These are phyloP conservation scores for Rhodotorula sp. DNA, from an alignment of 1,284 basidiomycete genomes.

Conservation along the genomic window DNA sequence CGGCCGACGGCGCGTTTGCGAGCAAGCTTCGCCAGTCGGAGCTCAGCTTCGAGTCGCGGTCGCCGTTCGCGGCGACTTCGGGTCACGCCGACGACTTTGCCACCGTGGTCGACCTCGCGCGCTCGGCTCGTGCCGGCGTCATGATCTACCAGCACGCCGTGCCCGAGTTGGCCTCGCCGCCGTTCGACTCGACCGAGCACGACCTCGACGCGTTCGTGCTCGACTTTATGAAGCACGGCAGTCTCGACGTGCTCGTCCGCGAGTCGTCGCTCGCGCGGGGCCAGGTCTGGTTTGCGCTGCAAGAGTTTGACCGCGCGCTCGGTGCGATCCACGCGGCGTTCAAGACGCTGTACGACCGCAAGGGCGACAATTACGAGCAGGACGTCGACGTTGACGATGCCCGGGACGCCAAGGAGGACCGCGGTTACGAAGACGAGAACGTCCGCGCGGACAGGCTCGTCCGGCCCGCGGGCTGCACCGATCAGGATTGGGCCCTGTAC, in stretches of 20 bases:
- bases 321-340: slow-evolving; percentile 55
- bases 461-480: slow-evolving; percentile 44
- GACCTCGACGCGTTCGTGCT: slow-evolving; percentile 63
- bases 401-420: slow-evolving; percentile 27
- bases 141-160: slow-evolving; percentile 61
- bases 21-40: slow-evolving; percentile 52
- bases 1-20: slow-evolving; percentile 51
- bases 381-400: slow-evolving; percentile 46
- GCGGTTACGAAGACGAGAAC: slow-evolving; percentile 42
- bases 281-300: slow-evolving; percentile 63
- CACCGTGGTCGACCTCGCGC: slow-evolving; percentile 56
- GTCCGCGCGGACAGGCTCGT: slow-evolving; percentile 49
- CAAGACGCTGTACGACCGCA: slow-evolving; percentile 53
- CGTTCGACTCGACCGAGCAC: slow-evolving; percentile 47
- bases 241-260: slow-evolving; percentile 53
- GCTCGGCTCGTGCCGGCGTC: slow-evolving; percentile 56
- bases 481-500: slow-evolving; percentile 60
- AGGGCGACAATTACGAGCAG: slow-evolving; percentile 44
- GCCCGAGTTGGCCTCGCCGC: slow-evolving; percentile 58
- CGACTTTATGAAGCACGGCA: slow-evolving; percentile 67
- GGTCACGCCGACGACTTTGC: slow-evolving; percentile 61
- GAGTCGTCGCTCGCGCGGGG: slow-evolving; percentile 48
- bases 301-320: slow-evolving; percentile 60
- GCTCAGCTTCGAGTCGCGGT: slow-evolving; percentile 54
- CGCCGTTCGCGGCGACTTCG: slow-evolving; percentile 63